These are phyloP conservation scores for Eremochloa ophiuroides DNA, from an alignment of 176 grass and related monocot genomes.

Conservation along the genomic window DNA sequence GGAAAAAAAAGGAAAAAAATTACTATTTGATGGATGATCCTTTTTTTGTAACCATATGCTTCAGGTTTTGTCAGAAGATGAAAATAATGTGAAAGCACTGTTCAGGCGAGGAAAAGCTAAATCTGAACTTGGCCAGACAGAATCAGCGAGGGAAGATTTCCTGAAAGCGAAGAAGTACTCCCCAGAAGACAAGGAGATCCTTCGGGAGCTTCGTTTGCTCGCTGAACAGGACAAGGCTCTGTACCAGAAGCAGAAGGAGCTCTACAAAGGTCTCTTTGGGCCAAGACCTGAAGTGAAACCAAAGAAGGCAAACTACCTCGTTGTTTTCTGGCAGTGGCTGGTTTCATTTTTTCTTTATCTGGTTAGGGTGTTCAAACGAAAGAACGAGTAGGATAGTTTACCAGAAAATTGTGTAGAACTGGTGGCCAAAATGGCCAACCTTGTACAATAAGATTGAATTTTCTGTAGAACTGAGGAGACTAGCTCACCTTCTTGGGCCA, in stretches of 20 bases:
- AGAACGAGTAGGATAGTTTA: slow-evolving; percentile 31
- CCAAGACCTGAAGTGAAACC: slow-evolving; percentile 64
- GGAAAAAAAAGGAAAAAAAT: neutral
- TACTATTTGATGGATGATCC: neutral
- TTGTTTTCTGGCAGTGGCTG: slow-evolving; percentile 68
- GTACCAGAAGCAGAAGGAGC: slow-evolving; percentile 85
- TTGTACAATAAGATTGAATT: neutral
- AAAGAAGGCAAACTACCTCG: slow-evolving; percentile 41
- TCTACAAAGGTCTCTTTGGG: slow-evolving; percentile 87
- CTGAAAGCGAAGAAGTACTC: slow-evolving; percentile 68
- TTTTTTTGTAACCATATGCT: slow-evolving; percentile 5
- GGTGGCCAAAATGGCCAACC: neutral
- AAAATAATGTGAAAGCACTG: slow-evolving; percentile 78
- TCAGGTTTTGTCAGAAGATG: slow-evolving; percentile 86
- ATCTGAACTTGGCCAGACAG: slow-evolving; percentile 82
- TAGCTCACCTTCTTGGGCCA: too few species aligned
- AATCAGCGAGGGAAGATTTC: slow-evolving; percentile 74
- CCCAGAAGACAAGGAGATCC: slow-evolving; percentile 67
- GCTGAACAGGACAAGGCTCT: slow-evolving; percentile 68
- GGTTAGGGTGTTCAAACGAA: slow-evolving; percentile 37
- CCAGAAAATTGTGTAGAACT: neutral
- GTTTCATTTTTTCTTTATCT: slow-evolving; percentile 40
- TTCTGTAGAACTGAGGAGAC: neutral
- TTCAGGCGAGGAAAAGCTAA: slow-evolving; percentile 90
- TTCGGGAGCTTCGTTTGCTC: slow-evolving; percentile 55